Evolutionary conservation across 2,329 filamentous ascomycete species (phyloP).

Genomic region (Metarhizium guizhouense): DNA sequence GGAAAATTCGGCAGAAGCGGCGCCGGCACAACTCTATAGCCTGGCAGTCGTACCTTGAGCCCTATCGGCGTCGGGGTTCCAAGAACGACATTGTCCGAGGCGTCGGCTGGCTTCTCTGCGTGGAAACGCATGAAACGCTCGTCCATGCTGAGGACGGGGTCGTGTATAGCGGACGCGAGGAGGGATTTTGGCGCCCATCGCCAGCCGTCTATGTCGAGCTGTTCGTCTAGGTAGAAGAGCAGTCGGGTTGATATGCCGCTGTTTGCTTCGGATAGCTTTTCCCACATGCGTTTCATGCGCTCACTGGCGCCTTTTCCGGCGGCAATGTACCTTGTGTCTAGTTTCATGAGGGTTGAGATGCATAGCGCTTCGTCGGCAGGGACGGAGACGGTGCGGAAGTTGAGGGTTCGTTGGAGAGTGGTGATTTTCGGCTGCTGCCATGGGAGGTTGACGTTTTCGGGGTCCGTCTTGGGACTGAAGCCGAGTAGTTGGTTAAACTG

Average conservation of each 20-base stretch:
- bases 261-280: conserved; percentile 8
- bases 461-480: conserved; percentile 4
- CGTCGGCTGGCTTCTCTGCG: background rate
- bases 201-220: conserved; percentile 13
- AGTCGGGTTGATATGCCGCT: conserved; percentile 12
- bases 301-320: conserved; percentile 4
- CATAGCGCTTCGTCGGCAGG: conserved; percentile 20
- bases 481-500: conserved; percentile 12
- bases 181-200: conserved; percentile 18
- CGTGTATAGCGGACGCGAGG: conserved; percentile 9
- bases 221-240: conserved; percentile 16
- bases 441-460: conserved; percentile 1
- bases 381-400: conserved; percentile 20
- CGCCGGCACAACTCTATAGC: conserved; percentile 5
- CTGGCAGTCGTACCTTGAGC: conserved; percentile 8
- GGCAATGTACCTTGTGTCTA: conserved; percentile 13
- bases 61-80: conserved; percentile 12
- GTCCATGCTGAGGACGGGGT: conserved; percentile 10
- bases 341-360: conserved; percentile 18
- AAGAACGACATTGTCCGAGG: background rate
- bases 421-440: conserved; percentile 5
- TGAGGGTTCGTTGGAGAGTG: conserved; percentile 15
- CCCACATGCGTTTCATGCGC: conserved; percentile 17
- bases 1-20: conserved; percentile 4
- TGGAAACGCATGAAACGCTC: conserved; percentile 11